Conservation (phyloP, 2,329 filamentous ascomycete species). For the Neospermospora avenae region DNA sequence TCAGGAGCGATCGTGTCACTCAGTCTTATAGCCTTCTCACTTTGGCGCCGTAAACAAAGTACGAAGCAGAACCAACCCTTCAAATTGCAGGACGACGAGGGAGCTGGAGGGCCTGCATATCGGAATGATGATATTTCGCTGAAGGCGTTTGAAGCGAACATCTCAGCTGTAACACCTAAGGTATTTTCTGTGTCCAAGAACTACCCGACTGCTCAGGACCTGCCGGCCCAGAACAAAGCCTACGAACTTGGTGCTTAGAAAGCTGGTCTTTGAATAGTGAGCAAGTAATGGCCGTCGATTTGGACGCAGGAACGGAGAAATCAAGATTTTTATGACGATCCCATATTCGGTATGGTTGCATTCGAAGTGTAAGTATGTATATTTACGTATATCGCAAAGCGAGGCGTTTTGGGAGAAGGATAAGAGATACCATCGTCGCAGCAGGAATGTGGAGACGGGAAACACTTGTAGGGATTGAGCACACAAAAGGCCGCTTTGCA, state of each 20-base stretch:
- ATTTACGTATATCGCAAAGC: too few relatives aligned
- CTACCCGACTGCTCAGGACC: conserved; percentile 2
- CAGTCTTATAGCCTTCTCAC: conserved; percentile 14
- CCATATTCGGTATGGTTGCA: too few relatives aligned
- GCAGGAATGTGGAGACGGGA: too few relatives aligned
- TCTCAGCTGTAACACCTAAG: background rate
- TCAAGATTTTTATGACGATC: too few relatives aligned
- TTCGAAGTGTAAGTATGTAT: too few relatives aligned
- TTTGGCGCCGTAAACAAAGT: conserved; percentile 10
- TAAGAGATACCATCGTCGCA: too few relatives aligned
- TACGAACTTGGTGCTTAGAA: conserved; percentile 14
- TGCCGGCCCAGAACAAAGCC: conserved; percentile 1
- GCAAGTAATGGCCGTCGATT: background rate
- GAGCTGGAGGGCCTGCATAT: background rate
- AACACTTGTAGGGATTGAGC: too few relatives aligned
- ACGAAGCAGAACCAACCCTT: conserved; percentile 1
- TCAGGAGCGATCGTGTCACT: conserved; percentile 13
- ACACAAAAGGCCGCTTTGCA: too few relatives aligned
- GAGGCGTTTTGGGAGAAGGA: too few relatives aligned
- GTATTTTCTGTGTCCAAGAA: conserved; percentile 6
- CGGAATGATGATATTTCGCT: background rate
- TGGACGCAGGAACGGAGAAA: background rate
- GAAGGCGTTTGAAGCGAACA: background rate
- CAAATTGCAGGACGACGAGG: conserved; percentile 6
- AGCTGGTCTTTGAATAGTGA: too few relatives aligned